Percentiles rank a stretch among this genome's conserved stretches.
phyloP scores from a whole-genome alignment of 306 rosid species.

The Vigna reflexopilosa region DNA sequence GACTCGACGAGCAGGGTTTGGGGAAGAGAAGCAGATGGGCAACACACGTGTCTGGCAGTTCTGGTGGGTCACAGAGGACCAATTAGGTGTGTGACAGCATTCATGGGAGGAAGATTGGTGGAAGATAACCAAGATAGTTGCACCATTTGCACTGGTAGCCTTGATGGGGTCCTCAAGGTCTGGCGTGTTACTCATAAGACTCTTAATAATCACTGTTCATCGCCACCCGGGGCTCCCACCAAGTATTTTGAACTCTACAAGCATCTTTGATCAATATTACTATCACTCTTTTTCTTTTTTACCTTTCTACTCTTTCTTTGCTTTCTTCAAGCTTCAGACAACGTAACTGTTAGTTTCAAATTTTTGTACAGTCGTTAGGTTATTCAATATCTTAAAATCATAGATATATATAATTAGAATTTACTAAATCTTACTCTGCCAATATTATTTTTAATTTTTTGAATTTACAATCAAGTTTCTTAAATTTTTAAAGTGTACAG shows the following conservation, averaged over 20 bases:
- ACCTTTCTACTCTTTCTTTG: too few relatives aligned
- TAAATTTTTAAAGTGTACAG: too few relatives aligned
- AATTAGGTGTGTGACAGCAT: constrained; percentile 66
- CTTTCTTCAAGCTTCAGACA: too few relatives aligned
- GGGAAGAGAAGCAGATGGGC: constrained; percentile 66
- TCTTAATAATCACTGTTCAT: constrained; percentile 32
- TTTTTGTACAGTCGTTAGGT: too few relatives aligned
- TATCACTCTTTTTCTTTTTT: too few relatives aligned
- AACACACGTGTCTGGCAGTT: constrained; percentile 77
- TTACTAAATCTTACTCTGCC: too few relatives aligned
- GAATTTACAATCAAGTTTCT: too few relatives aligned
- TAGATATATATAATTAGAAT: too few relatives aligned
- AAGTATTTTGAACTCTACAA: constrained; percentile 65
- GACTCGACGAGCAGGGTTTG: constrained; percentile 86
- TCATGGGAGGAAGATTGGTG: constrained; percentile 48
- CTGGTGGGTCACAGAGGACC: constrained; percentile 93
- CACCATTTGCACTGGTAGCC: constrained; percentile 80
- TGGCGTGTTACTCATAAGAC: constrained; percentile 73
- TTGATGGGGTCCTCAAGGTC: constrained; percentile 86
- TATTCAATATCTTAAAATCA: too few relatives aligned
- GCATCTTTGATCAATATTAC: neutral
- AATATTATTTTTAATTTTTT: too few relatives aligned
- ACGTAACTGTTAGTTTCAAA: neutral
- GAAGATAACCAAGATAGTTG: constrained; percentile 60
- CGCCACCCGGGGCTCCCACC: constrained; percentile 42